These are phyloP conservation scores for Diaporthe destruens DNA, from an alignment of 2,329 filamentous ascomycete species.

Conservation along the genomic window DNA sequence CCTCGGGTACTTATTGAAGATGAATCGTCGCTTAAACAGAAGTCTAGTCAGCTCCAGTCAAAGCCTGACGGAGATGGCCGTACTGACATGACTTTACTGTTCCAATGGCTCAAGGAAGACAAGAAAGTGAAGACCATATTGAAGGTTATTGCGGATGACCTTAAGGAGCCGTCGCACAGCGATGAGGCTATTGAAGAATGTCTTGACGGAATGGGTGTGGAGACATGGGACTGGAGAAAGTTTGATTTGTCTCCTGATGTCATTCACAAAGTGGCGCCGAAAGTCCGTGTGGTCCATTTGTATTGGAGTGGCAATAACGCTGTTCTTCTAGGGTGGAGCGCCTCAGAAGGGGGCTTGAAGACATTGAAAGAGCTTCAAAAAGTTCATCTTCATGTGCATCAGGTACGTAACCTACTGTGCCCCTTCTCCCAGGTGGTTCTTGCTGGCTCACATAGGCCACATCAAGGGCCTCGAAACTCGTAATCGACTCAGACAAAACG, in stretches of 20 bases:
- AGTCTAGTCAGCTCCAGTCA: not conserved
- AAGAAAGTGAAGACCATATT: constrained; percentile 18
- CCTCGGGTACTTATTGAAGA: too few relatives aligned
- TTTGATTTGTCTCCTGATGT: constrained; percentile 3
- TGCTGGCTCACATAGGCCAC: not conserved
- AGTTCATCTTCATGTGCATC: not conserved
- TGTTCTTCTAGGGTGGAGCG: constrained; percentile 9
- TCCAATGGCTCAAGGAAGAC: not conserved
- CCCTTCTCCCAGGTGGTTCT: too few relatives aligned
- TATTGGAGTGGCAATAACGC: constrained; percentile 27
- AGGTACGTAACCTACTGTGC: not conserved
- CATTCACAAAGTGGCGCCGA: not conserved
- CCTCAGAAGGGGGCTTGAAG: not conserved
- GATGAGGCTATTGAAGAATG: not conserved
- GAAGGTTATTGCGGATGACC: constrained; percentile 12
- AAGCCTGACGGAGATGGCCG: not conserved
- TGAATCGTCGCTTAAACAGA: too few relatives aligned
- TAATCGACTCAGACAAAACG: not conserved
- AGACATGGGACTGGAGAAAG: constrained; percentile 18
- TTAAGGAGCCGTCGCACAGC: not conserved
- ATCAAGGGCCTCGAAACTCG: not conserved
- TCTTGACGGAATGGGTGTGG: not conserved
- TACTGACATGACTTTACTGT: not conserved
- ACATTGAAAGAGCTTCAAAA: not conserved
- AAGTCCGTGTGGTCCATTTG: not conserved